Evolutionary conservation across 345 rosid genomes (phyloP).

Genomic region (Raphanus raphanistrum): DNA sequence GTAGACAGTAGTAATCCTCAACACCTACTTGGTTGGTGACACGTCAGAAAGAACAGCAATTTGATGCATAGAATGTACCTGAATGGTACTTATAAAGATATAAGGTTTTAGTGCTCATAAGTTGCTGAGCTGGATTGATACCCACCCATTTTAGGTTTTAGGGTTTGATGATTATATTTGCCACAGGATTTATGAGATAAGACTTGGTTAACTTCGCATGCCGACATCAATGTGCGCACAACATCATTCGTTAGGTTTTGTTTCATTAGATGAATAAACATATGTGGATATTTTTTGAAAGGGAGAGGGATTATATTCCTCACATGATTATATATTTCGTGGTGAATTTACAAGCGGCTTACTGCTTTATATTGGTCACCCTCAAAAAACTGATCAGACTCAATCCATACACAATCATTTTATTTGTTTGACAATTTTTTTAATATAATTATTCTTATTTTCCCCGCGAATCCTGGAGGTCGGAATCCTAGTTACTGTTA

Average conservation of each 20-base stretch:
- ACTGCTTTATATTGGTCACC: not conserved
- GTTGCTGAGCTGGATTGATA: constrained; percentile 32
- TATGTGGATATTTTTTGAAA: not conserved
- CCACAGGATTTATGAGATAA: constrained; percentile 19
- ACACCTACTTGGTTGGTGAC: constrained; percentile 72
- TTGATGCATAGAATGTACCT: constrained; percentile 37
- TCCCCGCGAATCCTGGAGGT: no score
- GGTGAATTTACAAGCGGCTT: not conserved
- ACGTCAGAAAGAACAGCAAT: constrained; percentile 54
- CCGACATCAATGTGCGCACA: constrained; percentile 34
- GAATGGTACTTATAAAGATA: constrained; percentile 42
- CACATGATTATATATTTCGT: not conserved
- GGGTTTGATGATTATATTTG: constrained; percentile 25
- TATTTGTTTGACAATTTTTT: not conserved
- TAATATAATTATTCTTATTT: no score
- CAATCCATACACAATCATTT: not conserved
- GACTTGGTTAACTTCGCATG: constrained; percentile 28
- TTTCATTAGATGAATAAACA: not conserved
- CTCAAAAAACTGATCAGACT: not conserved
- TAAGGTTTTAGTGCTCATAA: constrained; percentile 25
- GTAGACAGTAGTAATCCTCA: constrained; percentile 49
- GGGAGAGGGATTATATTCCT: not conserved
- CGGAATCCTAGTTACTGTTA: no score
- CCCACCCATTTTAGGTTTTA: constrained; percentile 33
- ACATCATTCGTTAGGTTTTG: constrained; percentile 1